phyloP scores from a whole-genome alignment of 306 rosid genomes.

The Phaseolus lunatus region DNA sequence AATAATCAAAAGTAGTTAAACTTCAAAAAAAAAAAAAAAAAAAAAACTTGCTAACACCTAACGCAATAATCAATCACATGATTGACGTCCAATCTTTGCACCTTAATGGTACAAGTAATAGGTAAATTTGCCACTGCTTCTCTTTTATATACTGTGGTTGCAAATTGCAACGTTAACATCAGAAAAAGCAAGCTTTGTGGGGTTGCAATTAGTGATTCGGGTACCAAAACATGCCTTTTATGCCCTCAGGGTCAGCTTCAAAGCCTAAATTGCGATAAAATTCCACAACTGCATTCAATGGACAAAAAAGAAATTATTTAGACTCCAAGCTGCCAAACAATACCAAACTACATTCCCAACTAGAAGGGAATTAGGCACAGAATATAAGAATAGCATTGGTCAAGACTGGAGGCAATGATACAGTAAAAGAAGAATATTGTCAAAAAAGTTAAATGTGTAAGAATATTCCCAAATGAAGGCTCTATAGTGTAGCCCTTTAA shows the following conservation, averaged over 20 bases:
- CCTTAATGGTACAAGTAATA: slow-evolving; percentile 19
- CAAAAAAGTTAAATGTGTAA: background rate
- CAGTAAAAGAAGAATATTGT: background rate
- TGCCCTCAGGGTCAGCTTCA: slow-evolving; percentile 96
- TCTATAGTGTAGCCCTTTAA: slow-evolving; percentile 11
- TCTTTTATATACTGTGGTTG: slow-evolving; percentile 21
- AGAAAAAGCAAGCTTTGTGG: slow-evolving; percentile 36
- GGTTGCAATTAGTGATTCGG: slow-evolving; percentile 59
- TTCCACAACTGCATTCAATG: slow-evolving; percentile 78
- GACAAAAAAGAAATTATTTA: slow-evolving; percentile 37
- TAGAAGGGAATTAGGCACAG: background rate
- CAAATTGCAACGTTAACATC: slow-evolving; percentile 27
- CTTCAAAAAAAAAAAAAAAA: background rate
- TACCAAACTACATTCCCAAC: slow-evolving; percentile 16
- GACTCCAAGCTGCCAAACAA: slow-evolving; percentile 17
- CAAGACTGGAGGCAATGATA: slow-evolving; percentile 11
- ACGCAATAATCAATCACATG: slow-evolving; percentile 42
- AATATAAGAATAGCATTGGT: background rate
- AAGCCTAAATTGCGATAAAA: slow-evolving; percentile 92
- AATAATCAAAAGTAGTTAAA: slow-evolving; percentile 26
- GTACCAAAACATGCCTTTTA: slow-evolving; percentile 98
- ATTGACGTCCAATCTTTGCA: slow-evolving; percentile 29
- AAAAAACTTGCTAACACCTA: slow-evolving; percentile 31
- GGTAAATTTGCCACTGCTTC: slow-evolving; percentile 19
- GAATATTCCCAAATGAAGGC: background rate